Evolutionary conservation across 768 basidiomycete species (phyloP).

Genomic region (Boletus reticulatus): DNA sequence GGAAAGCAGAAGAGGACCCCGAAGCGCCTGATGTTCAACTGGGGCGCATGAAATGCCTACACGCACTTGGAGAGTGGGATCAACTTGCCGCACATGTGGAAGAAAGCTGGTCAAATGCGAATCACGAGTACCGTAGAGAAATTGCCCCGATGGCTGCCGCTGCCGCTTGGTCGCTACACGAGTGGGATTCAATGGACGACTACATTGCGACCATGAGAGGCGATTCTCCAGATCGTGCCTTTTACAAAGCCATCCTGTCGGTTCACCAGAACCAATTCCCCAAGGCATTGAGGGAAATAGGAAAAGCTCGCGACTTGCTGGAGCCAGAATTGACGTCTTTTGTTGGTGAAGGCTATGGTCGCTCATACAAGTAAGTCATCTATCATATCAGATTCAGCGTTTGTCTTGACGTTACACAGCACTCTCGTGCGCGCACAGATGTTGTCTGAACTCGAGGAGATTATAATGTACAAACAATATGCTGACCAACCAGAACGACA

Average conservation of each 20-base stretch:
- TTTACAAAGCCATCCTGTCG: constrained; percentile 93
- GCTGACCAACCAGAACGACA: constrained; percentile 95
- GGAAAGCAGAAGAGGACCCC: constrained; percentile 73
- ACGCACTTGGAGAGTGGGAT: constrained; percentile 99
- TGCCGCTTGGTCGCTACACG: constrained; percentile 93
- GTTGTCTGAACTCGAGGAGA: constrained; percentile 97
- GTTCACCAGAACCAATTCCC: constrained; percentile 97
- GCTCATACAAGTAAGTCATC: constrained; percentile 85
- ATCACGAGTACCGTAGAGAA: constrained; percentile 78
- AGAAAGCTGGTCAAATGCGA: constrained; percentile 82
- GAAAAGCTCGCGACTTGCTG: constrained; percentile 87
- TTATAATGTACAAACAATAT: constrained; percentile 92
- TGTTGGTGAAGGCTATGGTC: constrained; percentile 94
- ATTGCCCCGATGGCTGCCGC: constrained; percentile 98
- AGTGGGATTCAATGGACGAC: constrained; percentile 98
- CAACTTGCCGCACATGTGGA: constrained; percentile 81
- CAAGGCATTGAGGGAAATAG: constrained; percentile 86
- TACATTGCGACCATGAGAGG: constrained; percentile 92
- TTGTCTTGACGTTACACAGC: constrained; percentile 40
- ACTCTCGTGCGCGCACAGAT: constrained; percentile 97
- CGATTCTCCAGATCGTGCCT: constrained; percentile 91
- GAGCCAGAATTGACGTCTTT: constrained; percentile 90
- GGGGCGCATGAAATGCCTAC: constrained; percentile 93
- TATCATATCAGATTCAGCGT: not conserved
- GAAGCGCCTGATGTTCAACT: constrained; percentile 74